Evolutionary conservation across 1,284 basidiomycete genomes (phyloP), one percentile per base, ranked within the genome.

Genomic region (Hortiboletus rubellus): DNA sequence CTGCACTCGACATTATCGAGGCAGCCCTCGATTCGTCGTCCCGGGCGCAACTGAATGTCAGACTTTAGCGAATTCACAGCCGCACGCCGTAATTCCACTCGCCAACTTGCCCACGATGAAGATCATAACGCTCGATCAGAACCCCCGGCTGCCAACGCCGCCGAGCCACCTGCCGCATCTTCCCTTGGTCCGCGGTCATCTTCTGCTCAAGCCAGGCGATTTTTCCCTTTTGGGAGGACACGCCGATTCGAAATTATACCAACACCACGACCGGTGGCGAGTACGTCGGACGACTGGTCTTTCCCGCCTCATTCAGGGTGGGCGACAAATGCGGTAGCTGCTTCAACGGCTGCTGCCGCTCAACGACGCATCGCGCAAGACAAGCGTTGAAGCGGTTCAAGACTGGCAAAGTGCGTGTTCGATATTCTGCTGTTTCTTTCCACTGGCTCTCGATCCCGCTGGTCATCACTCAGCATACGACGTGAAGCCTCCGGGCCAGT

Each of bases 21-120:
- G 45, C 68, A 70, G 36, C 57, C 79, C 2, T 79, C 82, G 17
- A 73, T 84, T 33, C 82, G 82, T 31, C 82, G 82, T 24, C 74
- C 77, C 1, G 63, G 69, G 30, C 81, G 82, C 34, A 79, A 81
- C 7, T 74, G 86, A 37, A 77, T 79, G 8, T 75, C 81, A 6
- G 88, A 90, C 62, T 87, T 89, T 67, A 83, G 78, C 64, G 86
- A 89, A 34, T 88, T 85, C 59, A 84, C 86, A 0, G 69, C 79
- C 17, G 82, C 83, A n/a, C 82, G 86, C 33, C 80, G 87, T 33
- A 72, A 55, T 45, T 65, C 63, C 12, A 62, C 58, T 7, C 68
- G 72, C 8, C 67, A 62, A 33, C 48, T 68, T 33, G 61, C 62
- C 3, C 59, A 62, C 50, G 66, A 68, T 22, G 60, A 72, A 45